phyloP scores from a whole-genome alignment of 352 stramenopile genomes.

The Phytophthora citrophthora region DNA sequence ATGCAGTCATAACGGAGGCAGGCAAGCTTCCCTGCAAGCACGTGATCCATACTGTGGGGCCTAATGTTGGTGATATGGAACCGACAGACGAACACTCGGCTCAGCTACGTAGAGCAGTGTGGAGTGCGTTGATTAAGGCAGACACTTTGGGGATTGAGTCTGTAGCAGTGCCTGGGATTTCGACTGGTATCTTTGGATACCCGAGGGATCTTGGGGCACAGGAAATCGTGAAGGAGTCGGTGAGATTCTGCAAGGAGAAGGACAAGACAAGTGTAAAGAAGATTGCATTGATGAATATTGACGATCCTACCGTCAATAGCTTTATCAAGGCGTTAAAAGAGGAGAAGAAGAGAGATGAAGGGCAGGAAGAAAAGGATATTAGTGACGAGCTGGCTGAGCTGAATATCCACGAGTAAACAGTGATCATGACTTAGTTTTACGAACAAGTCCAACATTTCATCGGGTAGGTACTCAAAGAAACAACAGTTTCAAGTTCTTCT shows the following conservation, averaged over 20 bases:
- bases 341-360: not conserved
- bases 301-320: slow-evolving; percentile 36
- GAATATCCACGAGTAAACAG: slow-evolving; percentile 14
- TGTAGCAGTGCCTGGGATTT: slow-evolving; percentile 52
- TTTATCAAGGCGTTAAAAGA: slow-evolving; percentile 34
- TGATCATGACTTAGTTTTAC: too few relatives aligned
- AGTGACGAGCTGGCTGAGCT: slow-evolving; percentile 14
- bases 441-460: too few relatives aligned
- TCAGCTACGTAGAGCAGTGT: slow-evolving; percentile 45
- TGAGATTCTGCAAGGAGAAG: slow-evolving; percentile 33
- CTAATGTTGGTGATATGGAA: slow-evolving; percentile 18
- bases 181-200: slow-evolving; percentile 57
- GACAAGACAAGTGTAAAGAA: slow-evolving; percentile 6
- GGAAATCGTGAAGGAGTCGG: slow-evolving; percentile 48
- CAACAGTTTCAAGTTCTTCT: not conserved
- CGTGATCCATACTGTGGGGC: slow-evolving; percentile 57
- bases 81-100: slow-evolving; percentile 34
- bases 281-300: slow-evolving; percentile 50
- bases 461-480: too few relatives aligned
- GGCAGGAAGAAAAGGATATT: slow-evolving; percentile 2
- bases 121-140: slow-evolving; percentile 41
- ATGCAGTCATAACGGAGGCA: slow-evolving; percentile 39
- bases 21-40: slow-evolving; percentile 42
- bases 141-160: slow-evolving; percentile 35
- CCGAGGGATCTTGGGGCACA: slow-evolving; percentile 39